These are phyloP conservation scores for Huntiella omanensis DNA, from an alignment of 2,329 filamentous ascomycete genomes.

Conservation along the genomic window DNA sequence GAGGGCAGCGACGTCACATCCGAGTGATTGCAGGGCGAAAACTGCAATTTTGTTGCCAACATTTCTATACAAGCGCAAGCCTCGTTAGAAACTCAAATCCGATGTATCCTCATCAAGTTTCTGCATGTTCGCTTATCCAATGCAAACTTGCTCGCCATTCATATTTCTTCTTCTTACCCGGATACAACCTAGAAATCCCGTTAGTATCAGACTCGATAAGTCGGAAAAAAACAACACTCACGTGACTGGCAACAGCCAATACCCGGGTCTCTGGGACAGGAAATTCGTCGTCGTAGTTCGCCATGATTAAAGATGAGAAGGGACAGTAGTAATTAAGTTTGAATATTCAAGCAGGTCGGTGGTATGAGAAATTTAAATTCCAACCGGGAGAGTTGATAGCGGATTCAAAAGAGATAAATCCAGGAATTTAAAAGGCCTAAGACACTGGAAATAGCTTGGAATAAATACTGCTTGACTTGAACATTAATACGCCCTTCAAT, in stretches of 20 bases:
- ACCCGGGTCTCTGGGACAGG: conserved; percentile 43
- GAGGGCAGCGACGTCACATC: conserved; percentile 81
- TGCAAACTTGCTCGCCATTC: too few species aligned
- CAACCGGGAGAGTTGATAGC: too few species aligned
- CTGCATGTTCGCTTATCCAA: conserved; percentile 18
- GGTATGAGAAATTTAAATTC: too few species aligned
- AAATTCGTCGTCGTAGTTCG: conserved; percentile 9
- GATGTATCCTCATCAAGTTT: conserved; percentile 32
- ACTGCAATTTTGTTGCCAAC: conserved; percentile 96
- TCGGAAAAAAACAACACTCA: conserved; percentile 31
- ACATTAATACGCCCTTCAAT: too few species aligned
- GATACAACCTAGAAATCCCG: conserved; percentile 22
- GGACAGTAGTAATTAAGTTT: too few species aligned
- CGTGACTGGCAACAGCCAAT: conserved; percentile 85
- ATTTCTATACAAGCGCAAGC: conserved; percentile 32
- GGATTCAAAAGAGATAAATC: too few species aligned
- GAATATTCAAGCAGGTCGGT: too few species aligned
- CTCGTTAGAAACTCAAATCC: background rate
- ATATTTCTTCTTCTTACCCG: conserved; percentile 17
- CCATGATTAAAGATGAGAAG: too few species aligned
- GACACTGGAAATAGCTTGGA: too few species aligned
- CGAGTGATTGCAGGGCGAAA: conserved; percentile 81
- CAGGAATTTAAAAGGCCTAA: too few species aligned
- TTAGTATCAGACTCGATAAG: background rate
- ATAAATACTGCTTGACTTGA: too few species aligned